Conservation (phyloP, 176 grass and related monocot species). For the Pharus latifolius region DNA sequence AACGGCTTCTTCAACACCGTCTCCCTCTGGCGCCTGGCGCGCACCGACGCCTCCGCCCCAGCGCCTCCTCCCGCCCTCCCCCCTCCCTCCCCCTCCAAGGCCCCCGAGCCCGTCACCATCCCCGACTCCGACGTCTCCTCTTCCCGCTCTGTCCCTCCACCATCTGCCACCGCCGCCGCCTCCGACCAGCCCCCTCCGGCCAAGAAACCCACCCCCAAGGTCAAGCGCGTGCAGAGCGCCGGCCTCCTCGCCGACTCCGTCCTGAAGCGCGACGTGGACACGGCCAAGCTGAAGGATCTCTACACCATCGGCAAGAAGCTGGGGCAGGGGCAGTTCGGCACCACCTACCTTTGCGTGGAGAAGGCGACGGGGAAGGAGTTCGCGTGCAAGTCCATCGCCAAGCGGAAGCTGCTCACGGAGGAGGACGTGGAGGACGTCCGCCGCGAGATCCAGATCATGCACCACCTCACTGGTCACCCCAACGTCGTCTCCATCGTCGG, state of each 20-base stretch:
- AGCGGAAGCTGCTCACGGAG: slow-evolving; percentile 60
- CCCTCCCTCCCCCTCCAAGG: slow-evolving; percentile 22
- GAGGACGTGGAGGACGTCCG: slow-evolving; percentile 82
- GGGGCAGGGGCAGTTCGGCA: slow-evolving; percentile 78
- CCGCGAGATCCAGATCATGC: slow-evolving; percentile 81
- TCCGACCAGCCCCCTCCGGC: slow-evolving; percentile 7
- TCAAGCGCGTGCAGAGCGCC: slow-evolving; percentile 60
- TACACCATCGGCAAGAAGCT: slow-evolving; percentile 65
- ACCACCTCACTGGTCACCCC: slow-evolving; percentile 57
- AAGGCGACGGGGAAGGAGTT: slow-evolving; percentile 52
- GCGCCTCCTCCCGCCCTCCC: slow-evolving; percentile 13
- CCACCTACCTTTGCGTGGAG: slow-evolving; percentile 76
- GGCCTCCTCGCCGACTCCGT: slow-evolving; percentile 57
- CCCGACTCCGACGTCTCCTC: slow-evolving; percentile 13
- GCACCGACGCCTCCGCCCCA: neutral
- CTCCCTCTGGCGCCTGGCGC: slow-evolving; percentile 36
- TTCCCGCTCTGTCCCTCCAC: slow-evolving; percentile 7
- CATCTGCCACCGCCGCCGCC: neutral
- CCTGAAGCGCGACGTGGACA: slow-evolving; percentile 53
- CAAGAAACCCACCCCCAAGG: slow-evolving; percentile 35
- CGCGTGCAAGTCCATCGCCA: slow-evolving; percentile 78
- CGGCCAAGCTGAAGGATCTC: slow-evolving; percentile 46
- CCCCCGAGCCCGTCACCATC: slow-evolving; percentile 55
- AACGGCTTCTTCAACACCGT: slow-evolving; percentile 47
- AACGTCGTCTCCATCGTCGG: slow-evolving; percentile 58